phyloP scores from a whole-genome alignment of 768 basidiomycete species.

The Cystobasidiopsis lactophilus region DNA sequence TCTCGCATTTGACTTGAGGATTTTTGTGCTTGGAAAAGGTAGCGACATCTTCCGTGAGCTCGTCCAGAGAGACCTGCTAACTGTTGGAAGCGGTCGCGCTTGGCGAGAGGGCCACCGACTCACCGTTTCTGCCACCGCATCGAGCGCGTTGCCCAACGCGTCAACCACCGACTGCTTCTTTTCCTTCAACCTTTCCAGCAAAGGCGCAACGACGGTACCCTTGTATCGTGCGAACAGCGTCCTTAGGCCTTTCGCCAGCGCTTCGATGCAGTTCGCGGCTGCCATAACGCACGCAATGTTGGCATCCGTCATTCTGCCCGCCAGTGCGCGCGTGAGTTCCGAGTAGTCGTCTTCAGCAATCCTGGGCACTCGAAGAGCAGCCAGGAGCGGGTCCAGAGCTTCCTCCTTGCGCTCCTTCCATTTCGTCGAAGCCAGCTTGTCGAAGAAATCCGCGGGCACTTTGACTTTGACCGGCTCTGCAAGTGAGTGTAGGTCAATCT shows the following conservation, averaged over 20 bases:
- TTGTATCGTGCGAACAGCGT: slow-evolving; percentile 49
- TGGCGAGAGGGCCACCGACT: slow-evolving; percentile 19
- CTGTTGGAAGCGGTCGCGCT: slow-evolving; percentile 1
- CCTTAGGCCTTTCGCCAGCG: slow-evolving; percentile 62
- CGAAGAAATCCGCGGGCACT: slow-evolving; percentile 51
- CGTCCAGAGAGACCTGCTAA: slow-evolving; percentile 47
- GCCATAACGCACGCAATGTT: slow-evolving; percentile 88
- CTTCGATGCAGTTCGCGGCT: slow-evolving; percentile 65
- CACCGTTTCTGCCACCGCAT: slow-evolving; percentile 69
- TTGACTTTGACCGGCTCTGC: slow-evolving; percentile 66
- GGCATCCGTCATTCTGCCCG: slow-evolving; percentile 64
- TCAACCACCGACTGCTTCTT: slow-evolving; percentile 78
- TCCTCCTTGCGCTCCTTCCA: slow-evolving; percentile 92
- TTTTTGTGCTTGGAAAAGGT: slow-evolving; percentile 67
- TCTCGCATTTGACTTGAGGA: slow-evolving; percentile 86
- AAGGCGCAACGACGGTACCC: slow-evolving; percentile 45
- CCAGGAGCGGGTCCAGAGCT: slow-evolving; percentile 57
- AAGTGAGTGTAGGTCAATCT: slow-evolving; percentile 52
- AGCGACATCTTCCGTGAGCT: slow-evolving; percentile 62
- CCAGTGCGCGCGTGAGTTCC: slow-evolving; percentile 54
- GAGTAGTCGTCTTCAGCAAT: slow-evolving; percentile 49
- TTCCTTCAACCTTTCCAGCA: slow-evolving; percentile 82
- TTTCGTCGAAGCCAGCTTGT: slow-evolving; percentile 63
- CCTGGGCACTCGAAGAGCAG: slow-evolving; percentile 44
- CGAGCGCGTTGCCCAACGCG: slow-evolving; percentile 61